Percentiles rank a stretch among this genome's conserved stretches.
phyloP scores from a whole-genome alignment of 2,329 filamentous ascomycete genomes.

The Neophaeococcomyces mojaviensis region DNA sequence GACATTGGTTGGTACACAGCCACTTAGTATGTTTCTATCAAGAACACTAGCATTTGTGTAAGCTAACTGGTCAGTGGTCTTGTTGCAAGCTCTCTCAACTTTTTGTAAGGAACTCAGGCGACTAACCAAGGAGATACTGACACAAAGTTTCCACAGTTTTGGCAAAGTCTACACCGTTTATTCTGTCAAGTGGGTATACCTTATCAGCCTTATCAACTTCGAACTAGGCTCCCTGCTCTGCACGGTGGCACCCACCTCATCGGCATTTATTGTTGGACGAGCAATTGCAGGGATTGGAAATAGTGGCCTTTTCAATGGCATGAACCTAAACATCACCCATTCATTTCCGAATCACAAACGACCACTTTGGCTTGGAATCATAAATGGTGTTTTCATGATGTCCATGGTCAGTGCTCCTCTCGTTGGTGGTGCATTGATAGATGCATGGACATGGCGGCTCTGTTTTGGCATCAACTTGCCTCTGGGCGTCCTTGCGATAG shows the following conservation, averaged over 20 bases:
- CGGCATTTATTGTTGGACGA: conserved; percentile 24
- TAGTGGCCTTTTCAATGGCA: conserved; percentile 18
- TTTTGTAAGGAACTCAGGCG: no score
- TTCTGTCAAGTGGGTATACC: conserved; percentile 25
- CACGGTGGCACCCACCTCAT: conserved; percentile 16
- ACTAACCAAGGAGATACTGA: no score
- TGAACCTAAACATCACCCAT: conserved; percentile 15
- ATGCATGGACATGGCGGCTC: conserved; percentile 30
- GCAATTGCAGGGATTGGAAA: conserved; percentile 27
- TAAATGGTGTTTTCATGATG: conserved; percentile 23
- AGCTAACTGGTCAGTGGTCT: no score
- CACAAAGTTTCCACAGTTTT: conserved; percentile 14
- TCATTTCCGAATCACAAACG: conserved; percentile 25
- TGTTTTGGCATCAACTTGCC: conserved; percentile 39
- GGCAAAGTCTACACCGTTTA: conserved; percentile 27
- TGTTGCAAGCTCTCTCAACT: no score
- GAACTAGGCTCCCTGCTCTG: conserved; percentile 20
- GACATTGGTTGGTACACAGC: conserved; percentile 33
- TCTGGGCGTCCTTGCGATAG: conserved; percentile 29
- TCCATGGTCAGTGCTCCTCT: conserved; percentile 26
- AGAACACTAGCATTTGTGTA: no score
- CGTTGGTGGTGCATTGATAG: conserved; percentile 30
- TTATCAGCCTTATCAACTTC: conserved; percentile 21
- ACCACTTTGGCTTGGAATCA: conserved; percentile 23
- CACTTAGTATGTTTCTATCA: no score